phyloP scores from a whole-genome alignment of 2,329 filamentous ascomycete genomes.

The Talaromyces sp. region DNA sequence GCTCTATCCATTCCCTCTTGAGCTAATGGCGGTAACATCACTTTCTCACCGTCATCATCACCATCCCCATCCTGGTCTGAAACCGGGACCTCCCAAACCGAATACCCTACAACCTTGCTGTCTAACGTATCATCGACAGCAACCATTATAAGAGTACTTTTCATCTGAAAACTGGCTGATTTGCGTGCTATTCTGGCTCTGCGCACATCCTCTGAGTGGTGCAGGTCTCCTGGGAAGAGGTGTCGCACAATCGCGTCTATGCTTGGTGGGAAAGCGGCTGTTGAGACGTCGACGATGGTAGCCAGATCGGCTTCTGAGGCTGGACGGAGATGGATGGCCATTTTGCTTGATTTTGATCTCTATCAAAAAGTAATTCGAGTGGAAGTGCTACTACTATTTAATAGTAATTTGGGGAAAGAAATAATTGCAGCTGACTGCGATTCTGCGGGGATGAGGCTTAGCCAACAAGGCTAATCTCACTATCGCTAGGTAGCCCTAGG shows the following conservation, averaged over 20 bases:
- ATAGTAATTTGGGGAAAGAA: not conserved
- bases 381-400: not conserved
- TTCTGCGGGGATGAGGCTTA: not conserved
- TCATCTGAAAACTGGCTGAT: not conserved
- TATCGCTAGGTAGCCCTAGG: not conserved
- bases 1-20: not conserved
- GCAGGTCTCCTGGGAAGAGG: not conserved
- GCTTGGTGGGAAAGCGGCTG: not conserved
- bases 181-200: not conserved
- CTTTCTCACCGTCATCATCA: not conserved
- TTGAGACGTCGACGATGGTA: constrained; percentile 9
- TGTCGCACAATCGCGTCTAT: not conserved
- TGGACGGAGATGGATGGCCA: constrained; percentile 1
- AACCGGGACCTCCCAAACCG: not conserved
- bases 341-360: not conserved
- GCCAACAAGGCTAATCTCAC: not conserved
- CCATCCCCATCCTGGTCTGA: not conserved
- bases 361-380: no score
- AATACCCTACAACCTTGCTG: not conserved
- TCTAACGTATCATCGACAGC: not conserved
- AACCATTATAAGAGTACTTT: not conserved
- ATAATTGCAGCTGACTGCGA: not conserved
- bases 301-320: not conserved
- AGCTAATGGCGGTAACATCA: not conserved
- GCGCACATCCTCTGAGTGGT: not conserved